Percentiles rank a stretch among this genome's conserved stretches.
Evolutionary conservation across 331 rosid genomes (phyloP).

Genomic region (Saraca asoca): DNA sequence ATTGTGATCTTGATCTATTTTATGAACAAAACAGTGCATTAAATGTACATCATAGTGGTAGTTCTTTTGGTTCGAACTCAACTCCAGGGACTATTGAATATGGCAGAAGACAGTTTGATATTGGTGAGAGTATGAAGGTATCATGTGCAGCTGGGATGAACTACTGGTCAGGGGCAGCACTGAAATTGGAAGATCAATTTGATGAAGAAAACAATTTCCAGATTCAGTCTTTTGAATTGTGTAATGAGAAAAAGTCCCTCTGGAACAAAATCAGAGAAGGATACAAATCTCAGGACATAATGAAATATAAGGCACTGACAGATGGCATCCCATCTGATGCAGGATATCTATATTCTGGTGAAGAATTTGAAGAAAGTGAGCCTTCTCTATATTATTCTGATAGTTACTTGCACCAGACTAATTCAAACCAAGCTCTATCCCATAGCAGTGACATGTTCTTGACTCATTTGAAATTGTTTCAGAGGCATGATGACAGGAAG

Average conservation of each 20-base stretch:
- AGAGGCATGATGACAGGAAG: constrained; percentile 18
- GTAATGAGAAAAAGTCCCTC: constrained; percentile 16
- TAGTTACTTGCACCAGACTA: constrained; percentile 19
- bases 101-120: constrained; percentile 25
- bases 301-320: constrained; percentile 25
- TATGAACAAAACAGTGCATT: constrained; percentile 28
- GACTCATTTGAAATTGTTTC: constrained; percentile 22
- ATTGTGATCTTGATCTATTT: constrained; percentile 18
- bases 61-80: constrained; percentile 49
- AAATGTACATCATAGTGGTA: constrained; percentile 39
- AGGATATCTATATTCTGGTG: constrained; percentile 23
- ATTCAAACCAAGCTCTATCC: constrained; percentile 15
- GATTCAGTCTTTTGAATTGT: constrained; percentile 26
- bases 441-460: constrained; percentile 12
- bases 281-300: constrained; percentile 30
- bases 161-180: constrained; percentile 34
- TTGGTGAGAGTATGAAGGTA: constrained; percentile 30
- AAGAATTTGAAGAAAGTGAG: constrained; percentile 39
- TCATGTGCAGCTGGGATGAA: constrained; percentile 30
- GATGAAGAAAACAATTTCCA: constrained; percentile 29
- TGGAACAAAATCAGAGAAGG: constrained; percentile 31
- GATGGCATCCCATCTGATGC: constrained; percentile 21
- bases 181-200: constrained; percentile 42
- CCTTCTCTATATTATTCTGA: constrained; percentile 33
- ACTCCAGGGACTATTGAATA: constrained; percentile 39